Conservation (phyloP, 176 grass and related monocot genomes). For the Triticum monococcum region DNA sequence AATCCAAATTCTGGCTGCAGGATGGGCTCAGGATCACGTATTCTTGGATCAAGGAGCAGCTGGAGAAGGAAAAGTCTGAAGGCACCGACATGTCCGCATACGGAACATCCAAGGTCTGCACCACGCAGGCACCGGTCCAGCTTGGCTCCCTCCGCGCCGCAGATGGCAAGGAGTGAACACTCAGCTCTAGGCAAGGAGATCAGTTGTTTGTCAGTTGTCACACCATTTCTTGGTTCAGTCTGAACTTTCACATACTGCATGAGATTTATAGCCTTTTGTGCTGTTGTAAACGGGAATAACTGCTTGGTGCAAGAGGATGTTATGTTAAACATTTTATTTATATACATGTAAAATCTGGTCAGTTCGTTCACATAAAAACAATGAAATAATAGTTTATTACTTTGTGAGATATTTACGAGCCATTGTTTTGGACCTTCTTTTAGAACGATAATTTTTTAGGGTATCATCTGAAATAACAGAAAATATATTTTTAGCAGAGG, state of each 20-base stretch:
- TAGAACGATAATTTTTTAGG: background rate
- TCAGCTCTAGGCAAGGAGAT: background rate
- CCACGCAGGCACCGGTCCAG: slow-evolving; percentile 77
- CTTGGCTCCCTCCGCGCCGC: slow-evolving; percentile 85
- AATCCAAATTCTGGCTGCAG: slow-evolving; percentile 33
- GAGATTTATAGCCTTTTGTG: background rate
- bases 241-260: background rate
- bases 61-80: slow-evolving; percentile 64
- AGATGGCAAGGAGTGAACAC: slow-evolving; percentile 76
- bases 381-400: background rate
- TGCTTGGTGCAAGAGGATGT: background rate
- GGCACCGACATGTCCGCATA: slow-evolving; percentile 58
- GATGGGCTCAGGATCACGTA: slow-evolving; percentile 88
- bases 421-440: background rate
- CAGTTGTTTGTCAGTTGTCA: background rate
- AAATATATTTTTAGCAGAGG: no score
- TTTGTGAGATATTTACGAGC: background rate
- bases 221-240: slow-evolving; percentile 33
- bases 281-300: slow-evolving; percentile 18
- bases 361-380: background rate
- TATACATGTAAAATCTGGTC: background rate
- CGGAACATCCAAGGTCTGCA: slow-evolving; percentile 71
- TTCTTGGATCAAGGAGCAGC: slow-evolving; percentile 95
- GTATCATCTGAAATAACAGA: no score
- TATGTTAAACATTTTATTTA: background rate